Percentiles rank a stretch among this genome's conserved stretches.
phyloP scores from a whole-genome alignment of 768 basidiomycete species.

The Tylopilus felleus region DNA sequence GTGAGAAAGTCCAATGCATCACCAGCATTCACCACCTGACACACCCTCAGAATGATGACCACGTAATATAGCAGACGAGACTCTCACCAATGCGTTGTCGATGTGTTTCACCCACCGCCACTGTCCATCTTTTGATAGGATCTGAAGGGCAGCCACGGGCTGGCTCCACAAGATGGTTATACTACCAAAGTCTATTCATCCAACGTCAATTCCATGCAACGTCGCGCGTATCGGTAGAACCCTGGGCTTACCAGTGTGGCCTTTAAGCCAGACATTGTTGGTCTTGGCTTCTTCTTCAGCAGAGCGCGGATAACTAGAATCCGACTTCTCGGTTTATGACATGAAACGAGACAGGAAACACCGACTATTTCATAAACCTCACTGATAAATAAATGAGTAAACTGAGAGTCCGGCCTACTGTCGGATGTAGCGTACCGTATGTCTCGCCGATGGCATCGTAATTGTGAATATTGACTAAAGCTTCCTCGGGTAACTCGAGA shows the following conservation, averaged over 20 bases:
- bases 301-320: slow-evolving; percentile 45
- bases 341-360: not conserved
- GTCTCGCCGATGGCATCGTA: slow-evolving; percentile 42
- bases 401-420: not conserved
- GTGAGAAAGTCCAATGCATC: slow-evolving; percentile 60
- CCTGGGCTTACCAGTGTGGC: slow-evolving; percentile 46
- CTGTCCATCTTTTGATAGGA: slow-evolving; percentile 46
- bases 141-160: slow-evolving; percentile 56
- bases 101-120: slow-evolving; percentile 62
- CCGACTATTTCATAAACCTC: slow-evolving; percentile 67
- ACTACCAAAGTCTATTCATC: slow-evolving; percentile 45
- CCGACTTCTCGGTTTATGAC: not conserved
- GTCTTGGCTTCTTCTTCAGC: slow-evolving; percentile 48
- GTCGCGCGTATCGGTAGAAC: too few relatives aligned
- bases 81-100: slow-evolving; percentile 50
- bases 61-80: not conserved
- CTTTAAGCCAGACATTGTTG: slow-evolving; percentile 57
- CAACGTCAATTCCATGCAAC: not conserved
- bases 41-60: not conserved
- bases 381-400: slow-evolving; percentile 32
- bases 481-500: slow-evolving; percentile 53
- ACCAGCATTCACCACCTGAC: slow-evolving; percentile 56
- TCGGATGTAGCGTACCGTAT: slow-evolving; percentile 31
- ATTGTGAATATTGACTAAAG: slow-evolving; percentile 45
- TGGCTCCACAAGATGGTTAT: slow-evolving; percentile 61